These are phyloP conservation scores for Skeletonema tropicum DNA, from an alignment of 108 stramenopile species.

Conservation along the genomic window DNA sequence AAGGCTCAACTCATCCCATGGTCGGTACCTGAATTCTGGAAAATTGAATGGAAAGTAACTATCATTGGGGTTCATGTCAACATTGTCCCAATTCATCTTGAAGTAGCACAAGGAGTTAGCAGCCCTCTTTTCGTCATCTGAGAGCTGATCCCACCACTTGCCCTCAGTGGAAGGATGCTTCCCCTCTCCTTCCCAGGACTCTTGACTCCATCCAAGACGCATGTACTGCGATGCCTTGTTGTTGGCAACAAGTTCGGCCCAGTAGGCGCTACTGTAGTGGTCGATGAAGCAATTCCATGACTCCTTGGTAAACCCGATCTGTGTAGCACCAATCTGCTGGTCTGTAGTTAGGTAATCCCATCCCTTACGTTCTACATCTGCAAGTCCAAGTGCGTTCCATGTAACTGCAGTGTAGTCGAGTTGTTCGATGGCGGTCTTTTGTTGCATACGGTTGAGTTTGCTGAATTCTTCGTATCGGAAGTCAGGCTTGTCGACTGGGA, in stretches of 20 bases:
- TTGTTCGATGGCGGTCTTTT: conserved; percentile 28
- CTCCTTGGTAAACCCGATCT: conserved; percentile 41
- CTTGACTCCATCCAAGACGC: conserved; percentile 46
- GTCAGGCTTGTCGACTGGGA: conserved; percentile 20
- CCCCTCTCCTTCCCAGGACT: conserved; percentile 29
- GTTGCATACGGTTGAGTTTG: conserved; percentile 20
- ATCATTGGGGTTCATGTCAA: conserved; percentile 47
- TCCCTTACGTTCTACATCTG: conserved; percentile 24
- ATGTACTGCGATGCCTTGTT: conserved; percentile 6
- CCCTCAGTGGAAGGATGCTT: conserved; percentile 32
- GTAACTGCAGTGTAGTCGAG: conserved; percentile 33
- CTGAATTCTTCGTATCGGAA: conserved; percentile 36
- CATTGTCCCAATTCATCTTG: conserved; percentile 50
- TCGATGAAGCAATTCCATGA: conserved; percentile 58
- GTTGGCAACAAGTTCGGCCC: background rate
- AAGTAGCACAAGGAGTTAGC: conserved; percentile 55
- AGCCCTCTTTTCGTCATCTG: conserved; percentile 27
- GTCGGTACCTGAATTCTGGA: conserved; percentile 45
- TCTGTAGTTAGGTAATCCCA: conserved; percentile 30
- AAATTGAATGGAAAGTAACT: conserved; percentile 35
- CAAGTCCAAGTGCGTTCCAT: conserved; percentile 40
- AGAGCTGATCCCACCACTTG: conserved; percentile 47
- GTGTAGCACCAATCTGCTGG: conserved; percentile 26
- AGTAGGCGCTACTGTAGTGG: conserved; percentile 10
- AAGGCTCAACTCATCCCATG: conserved; percentile 39